Percentiles rank a stretch among this genome's conserved stretches.
These are phyloP conservation scores for Verticillium longisporum DNA, from an alignment of 2,329 filamentous ascomycete species.

Conservation along the genomic window DNA sequence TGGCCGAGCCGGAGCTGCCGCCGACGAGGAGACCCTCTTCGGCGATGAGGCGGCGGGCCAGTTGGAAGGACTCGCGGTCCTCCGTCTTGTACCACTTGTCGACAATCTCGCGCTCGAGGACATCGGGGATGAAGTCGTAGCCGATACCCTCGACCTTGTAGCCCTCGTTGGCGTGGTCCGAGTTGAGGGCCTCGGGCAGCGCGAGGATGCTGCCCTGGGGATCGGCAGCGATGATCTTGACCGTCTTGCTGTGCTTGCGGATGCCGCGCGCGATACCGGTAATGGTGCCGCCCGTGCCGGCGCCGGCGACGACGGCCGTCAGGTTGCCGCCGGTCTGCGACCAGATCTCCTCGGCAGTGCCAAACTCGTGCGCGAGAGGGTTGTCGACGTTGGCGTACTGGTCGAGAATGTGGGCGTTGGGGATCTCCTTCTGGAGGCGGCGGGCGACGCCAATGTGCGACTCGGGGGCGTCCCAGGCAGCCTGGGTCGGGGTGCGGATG, in stretches of 20 bases:
- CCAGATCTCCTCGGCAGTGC: constrained; percentile 96
- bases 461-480: constrained; percentile 89
- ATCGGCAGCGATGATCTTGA: constrained; percentile 90
- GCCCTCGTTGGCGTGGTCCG: constrained; percentile 69
- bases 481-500: constrained; percentile 93
- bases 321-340: constrained; percentile 78
- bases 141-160: constrained; percentile 99
- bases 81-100: constrained; percentile 99
- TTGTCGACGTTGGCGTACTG: constrained; percentile 93
- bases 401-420: constrained; percentile 93
- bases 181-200: constrained; percentile 71
- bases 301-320: constrained; percentile 79
- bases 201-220: constrained; percentile 89
- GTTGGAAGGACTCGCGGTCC: constrained; percentile 83
- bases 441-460: constrained; percentile 94
- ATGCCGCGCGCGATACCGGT: constrained; percentile 81
- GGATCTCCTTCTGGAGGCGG: constrained; percentile 87
- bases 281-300: constrained; percentile 92
- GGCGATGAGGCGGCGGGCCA: constrained; percentile 81
- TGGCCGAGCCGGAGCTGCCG: constrained; percentile 87
- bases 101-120: constrained; percentile 71
- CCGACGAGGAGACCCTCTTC: constrained; percentile 93
- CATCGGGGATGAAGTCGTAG: constrained; percentile 96
- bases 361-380: constrained; percentile 85
- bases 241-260: constrained; percentile 74